A percentile compares a stretch with the other conserved stretches of the same genome.
Conservation (phyloP, 306 rosid species). For the Prinsepia uniflora region DNA sequence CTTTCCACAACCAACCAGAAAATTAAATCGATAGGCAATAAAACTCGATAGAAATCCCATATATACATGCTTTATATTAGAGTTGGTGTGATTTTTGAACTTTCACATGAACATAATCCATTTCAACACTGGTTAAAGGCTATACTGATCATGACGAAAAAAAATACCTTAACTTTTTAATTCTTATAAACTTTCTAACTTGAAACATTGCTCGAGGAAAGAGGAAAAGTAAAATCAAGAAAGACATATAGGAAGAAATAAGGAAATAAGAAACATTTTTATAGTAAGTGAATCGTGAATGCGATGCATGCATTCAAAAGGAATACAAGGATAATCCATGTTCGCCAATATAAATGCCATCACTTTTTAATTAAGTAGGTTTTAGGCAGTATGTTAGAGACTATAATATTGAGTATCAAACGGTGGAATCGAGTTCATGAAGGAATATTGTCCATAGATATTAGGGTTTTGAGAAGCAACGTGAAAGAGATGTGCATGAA, state of each 20-base stretch:
- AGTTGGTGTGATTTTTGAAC: too few relatives aligned
- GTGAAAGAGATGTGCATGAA: conserved; percentile 85
- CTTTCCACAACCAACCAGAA: conserved; percentile 14
- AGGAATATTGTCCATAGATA: conserved; percentile 37
- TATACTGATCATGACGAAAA: too few relatives aligned
- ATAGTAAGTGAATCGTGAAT: conserved; percentile 33
- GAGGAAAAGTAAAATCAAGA: conserved; percentile 7
- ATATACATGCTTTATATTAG: too few relatives aligned
- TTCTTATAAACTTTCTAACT: too few relatives aligned
- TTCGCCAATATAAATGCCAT: conserved; percentile 15
- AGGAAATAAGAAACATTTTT: conserved; percentile 13
- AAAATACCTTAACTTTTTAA: too few relatives aligned
- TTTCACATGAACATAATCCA: too few relatives aligned
- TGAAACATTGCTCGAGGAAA: background rate
- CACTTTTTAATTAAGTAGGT: background rate
- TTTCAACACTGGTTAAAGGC: too few relatives aligned
- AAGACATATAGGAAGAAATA: conserved; percentile 26
- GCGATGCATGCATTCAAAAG: conserved; percentile 45
- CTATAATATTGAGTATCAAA: conserved; percentile 6
- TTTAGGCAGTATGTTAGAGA: conserved; percentile 8
- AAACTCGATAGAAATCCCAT: background rate
- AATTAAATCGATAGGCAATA: conserved; percentile 5
- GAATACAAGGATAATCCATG: conserved; percentile 13
- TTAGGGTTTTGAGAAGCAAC: conserved; percentile 48
- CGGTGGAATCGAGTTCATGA: conserved; percentile 39